Conservation (phyloP, 192 early-diverging fungal species). For the Radiomyces spectabilis region DNA sequence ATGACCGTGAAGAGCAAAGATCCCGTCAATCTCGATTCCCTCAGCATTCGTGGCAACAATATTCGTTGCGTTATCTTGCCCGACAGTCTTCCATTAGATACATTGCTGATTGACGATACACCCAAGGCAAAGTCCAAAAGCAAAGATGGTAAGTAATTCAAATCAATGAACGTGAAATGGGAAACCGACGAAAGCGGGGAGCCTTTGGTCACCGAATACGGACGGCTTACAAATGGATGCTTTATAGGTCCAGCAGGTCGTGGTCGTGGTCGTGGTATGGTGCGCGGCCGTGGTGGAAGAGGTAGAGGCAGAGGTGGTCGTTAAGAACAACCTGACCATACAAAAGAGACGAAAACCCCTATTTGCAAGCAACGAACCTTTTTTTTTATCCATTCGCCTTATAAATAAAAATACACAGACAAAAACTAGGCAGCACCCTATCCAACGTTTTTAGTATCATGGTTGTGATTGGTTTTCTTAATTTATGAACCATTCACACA, state of each 20-base stretch:
- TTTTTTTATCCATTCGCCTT: too few species aligned
- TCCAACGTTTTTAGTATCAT: too few species aligned
- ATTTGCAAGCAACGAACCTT: too few species aligned
- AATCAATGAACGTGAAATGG: neutral
- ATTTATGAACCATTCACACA: too few species aligned
- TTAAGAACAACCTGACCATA: slow-evolving; percentile 4
- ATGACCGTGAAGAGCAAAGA: slow-evolving; percentile 96
- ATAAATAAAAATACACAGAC: too few species aligned
- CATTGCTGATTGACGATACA: slow-evolving; percentile 90
- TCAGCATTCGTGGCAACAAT: slow-evolving; percentile 93
- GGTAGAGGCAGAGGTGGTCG: slow-evolving; percentile 36
- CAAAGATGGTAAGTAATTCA: slow-evolving; percentile 44
- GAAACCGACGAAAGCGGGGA: neutral
- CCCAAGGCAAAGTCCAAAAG: slow-evolving; percentile 91
- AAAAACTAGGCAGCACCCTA: too few species aligned
- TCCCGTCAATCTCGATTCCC: slow-evolving; percentile 81
- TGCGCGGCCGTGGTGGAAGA: slow-evolving; percentile 58
- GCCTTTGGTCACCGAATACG: neutral
- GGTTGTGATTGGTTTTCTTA: too few species aligned
- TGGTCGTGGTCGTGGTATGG: slow-evolving; percentile 69
- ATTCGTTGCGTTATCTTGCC: slow-evolving; percentile 95
- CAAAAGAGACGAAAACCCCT: neutral
- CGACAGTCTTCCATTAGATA: slow-evolving; percentile 91
- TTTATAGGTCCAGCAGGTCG: slow-evolving; percentile 32
- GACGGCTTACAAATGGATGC: neutral